Conservation (phyloP, 2,329 filamentous ascomycete genomes). For the Fusarium mexicanum region DNA sequence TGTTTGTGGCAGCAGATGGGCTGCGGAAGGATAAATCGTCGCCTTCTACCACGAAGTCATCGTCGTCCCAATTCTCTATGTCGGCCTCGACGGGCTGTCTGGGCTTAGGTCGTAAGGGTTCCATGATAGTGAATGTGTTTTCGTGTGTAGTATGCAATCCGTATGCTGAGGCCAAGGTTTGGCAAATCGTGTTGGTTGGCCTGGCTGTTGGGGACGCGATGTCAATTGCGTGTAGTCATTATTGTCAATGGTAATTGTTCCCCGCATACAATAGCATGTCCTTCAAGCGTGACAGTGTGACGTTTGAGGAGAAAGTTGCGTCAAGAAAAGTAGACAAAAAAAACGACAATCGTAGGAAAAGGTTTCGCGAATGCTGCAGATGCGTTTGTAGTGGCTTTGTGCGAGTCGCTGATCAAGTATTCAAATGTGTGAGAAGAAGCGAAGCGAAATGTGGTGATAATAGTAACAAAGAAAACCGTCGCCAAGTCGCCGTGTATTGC, state of each 20-base stretch:
- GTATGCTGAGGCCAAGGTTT: slow-evolving; percentile 21
- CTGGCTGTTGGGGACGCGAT: slow-evolving; percentile 32
- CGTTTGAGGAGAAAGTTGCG: neutral
- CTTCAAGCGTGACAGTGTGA: slow-evolving; percentile 18
- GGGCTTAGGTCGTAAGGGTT: slow-evolving; percentile 63
- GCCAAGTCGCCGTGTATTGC: slow-evolving; percentile 14
- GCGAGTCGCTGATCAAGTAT: slow-evolving; percentile 19
- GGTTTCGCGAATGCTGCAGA: slow-evolving; percentile 12
- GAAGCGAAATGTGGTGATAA: slow-evolving; percentile 25
- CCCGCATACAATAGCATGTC: slow-evolving; percentile 41
- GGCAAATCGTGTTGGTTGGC: slow-evolving; percentile 18
- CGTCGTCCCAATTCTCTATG: slow-evolving; percentile 83
- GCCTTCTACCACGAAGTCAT: slow-evolving; percentile 76
- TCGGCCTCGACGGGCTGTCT: slow-evolving; percentile 65
- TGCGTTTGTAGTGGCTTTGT: slow-evolving; percentile 12
- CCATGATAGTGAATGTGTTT: slow-evolving; percentile 55
- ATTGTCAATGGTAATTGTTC: slow-evolving; percentile 41
- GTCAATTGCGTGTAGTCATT: slow-evolving; percentile 46
- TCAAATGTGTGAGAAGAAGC: slow-evolving; percentile 28
- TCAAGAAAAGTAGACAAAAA: slow-evolving; percentile 16
- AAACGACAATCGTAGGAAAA: slow-evolving; percentile 14
- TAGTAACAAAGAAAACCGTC: slow-evolving; percentile 23
- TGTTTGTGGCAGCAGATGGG: slow-evolving; percentile 56
- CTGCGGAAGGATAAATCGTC: slow-evolving; percentile 71
- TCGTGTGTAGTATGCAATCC: slow-evolving; percentile 16